Base-by-base conservation (phyloP, 805 yeast genomes). In the Monosporozyma unispora region DNA sequence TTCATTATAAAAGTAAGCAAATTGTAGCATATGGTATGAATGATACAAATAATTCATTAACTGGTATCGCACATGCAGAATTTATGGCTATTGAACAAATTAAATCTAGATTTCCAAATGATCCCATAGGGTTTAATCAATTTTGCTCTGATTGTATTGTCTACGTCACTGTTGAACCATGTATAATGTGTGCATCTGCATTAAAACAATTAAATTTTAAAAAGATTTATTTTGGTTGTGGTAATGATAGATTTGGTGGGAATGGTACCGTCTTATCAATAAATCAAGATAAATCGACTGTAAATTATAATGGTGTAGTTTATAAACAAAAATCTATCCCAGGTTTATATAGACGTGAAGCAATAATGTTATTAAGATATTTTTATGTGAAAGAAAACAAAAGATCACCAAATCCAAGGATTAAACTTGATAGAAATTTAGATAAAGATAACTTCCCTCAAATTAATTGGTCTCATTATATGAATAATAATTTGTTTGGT, bases 161-260 rank as follows among this genome's bases (percentile, higher is more conserved):
- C 7, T 91, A 89, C 64, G 99, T 93, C 23, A 89, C 98, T 0
- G 97, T 93, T 0, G 99, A 93, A 66, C 99, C 99, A 0, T 93
- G 99, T 63, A 84, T 93, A 7, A 93, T 93, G 99, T 93, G 99
- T 70, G 98, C 96, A 0, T 81, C 93, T 39, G 89, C 96, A 2
- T 68, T 93, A 39, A 75, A 90, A 51, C 99, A 93, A 57, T 64
- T 90, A 44, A 83, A 84, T 1, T 79, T 93, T 10, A 67, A 78
- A 28, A 71, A 72, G 39, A 96, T 91, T 1, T 81, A 81, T 44
- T 93, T 87, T 60, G 98, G 99, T 0, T 90, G 96, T 60, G 93
- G 88, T 0, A 93, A 93, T 63, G 98, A 91, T 54, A 69, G 98
- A 44, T 93, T 93, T 69, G 99, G 99, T 0, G 98, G 99, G 0